Conservation (phyloP, 1,284 basidiomycete genomes). For the Ustilago sp. region DNA sequence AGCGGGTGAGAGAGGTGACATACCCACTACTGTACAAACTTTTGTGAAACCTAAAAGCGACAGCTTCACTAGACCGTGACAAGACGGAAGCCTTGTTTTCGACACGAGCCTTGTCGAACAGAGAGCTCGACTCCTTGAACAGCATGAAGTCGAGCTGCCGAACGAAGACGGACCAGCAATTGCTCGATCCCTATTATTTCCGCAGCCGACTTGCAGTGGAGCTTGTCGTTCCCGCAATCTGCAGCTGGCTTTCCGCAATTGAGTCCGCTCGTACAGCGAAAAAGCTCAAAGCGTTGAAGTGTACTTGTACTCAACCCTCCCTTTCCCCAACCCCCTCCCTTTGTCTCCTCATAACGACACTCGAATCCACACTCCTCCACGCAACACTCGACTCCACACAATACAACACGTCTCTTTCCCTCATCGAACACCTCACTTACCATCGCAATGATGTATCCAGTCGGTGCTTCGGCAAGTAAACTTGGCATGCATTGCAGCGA, state of each 20-base stretch:
- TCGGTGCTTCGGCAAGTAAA: not conserved
- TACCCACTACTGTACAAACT: not conserved
- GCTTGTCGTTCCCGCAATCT: slow-evolving; percentile 11
- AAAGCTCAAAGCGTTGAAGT: slow-evolving; percentile 12
- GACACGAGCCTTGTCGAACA: too few species aligned
- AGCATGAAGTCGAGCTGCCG: not conserved
- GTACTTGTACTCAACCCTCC: slow-evolving; percentile 20
- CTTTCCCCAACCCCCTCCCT: not conserved
- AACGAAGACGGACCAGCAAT: not conserved
- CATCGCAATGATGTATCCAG: not conserved
- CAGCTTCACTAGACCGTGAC: not conserved
- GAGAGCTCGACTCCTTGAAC: not conserved
- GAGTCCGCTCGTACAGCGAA: not conserved
- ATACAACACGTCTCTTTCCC: not conserved
- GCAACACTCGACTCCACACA: not conserved
- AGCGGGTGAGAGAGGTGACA: not conserved
- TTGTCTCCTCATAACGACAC: slow-evolving; percentile 1
- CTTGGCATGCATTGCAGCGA: not conserved
- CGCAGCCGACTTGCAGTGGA: not conserved
- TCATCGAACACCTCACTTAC: not conserved
- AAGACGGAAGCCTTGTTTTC: not conserved
- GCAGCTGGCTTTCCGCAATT: slow-evolving; percentile 3
- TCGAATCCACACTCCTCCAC: slow-evolving; percentile 13
- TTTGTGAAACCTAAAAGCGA: not conserved
- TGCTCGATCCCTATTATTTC: slow-evolving; percentile 8